These are phyloP conservation scores for Sporisorium scitamineum DNA, from an alignment of 1,284 basidiomycete species.

Conservation along the genomic window DNA sequence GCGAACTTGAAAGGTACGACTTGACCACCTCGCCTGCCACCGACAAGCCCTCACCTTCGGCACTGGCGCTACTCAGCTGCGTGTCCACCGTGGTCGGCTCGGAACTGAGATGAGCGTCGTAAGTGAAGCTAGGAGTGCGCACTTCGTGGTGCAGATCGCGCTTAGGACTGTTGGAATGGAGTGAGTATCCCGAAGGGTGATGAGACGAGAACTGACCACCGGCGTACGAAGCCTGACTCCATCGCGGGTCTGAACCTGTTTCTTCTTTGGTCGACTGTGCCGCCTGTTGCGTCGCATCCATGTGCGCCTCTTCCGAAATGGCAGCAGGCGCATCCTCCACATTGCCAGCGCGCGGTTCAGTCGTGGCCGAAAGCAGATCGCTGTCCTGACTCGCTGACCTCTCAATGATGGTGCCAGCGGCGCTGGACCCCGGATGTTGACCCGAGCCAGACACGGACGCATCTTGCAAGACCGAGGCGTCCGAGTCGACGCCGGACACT, in stretches of 20 bases:
- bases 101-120: slow-evolving; percentile 28
- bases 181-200: slow-evolving; percentile 15
- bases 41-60: slow-evolving; percentile 15
- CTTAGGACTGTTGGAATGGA: slow-evolving; percentile 17
- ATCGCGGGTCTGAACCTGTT: slow-evolving; percentile 12
- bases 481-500: slow-evolving; percentile 22
- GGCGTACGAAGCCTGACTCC: slow-evolving; percentile 29
- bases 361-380: slow-evolving; percentile 6
- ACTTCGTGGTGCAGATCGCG: slow-evolving; percentile 14
- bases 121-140: slow-evolving; percentile 23
- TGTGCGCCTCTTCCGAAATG: neutral
- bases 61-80: slow-evolving; percentile 28
- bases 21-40: slow-evolving; percentile 29
- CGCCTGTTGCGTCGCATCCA: neutral
- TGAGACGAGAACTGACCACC: slow-evolving; percentile 13
- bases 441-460: neutral
- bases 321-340: neutral
- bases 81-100: slow-evolving; percentile 37
- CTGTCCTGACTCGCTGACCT: slow-evolving; percentile 18
- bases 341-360: neutral
- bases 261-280: slow-evolving; percentile 4
- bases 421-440: slow-evolving; percentile 13
- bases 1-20: slow-evolving; percentile 28
- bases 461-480: slow-evolving; percentile 14
- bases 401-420: slow-evolving; percentile 35